These are phyloP conservation scores for Arachis hypogaea DNA, from an alignment of 306 rosid species.

Conservation along the genomic window DNA sequence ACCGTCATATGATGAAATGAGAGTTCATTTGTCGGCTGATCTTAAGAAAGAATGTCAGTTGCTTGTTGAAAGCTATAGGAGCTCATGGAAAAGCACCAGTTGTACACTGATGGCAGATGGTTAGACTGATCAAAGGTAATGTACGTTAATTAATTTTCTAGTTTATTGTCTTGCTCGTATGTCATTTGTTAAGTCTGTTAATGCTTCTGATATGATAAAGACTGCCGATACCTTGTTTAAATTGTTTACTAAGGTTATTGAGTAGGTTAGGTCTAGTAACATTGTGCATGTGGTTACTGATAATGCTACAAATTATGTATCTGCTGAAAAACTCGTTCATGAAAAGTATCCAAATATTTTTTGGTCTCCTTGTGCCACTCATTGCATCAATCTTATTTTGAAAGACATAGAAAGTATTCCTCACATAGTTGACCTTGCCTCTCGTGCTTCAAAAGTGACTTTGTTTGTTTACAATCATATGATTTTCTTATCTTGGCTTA, in stretches of 20 bases:
- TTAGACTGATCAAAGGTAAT: no score
- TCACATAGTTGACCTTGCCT: no score
- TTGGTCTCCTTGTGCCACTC: neutral
- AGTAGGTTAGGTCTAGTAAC: no score
- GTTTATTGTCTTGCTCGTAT: neutral
- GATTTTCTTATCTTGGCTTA: neutral
- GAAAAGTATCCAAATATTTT: no score
- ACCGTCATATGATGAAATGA: neutral
- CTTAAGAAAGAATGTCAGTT: neutral
- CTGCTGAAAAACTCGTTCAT: no score
- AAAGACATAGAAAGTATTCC: neutral
- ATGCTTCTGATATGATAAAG: neutral
- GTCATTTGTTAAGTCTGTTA: neutral
- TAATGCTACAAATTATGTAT: no score
- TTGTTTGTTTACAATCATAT: neutral
- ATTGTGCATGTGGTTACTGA: no score
- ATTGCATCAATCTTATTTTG: neutral
- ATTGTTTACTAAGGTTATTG: neutral
- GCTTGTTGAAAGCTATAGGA: neutral
- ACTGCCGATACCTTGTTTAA: neutral
- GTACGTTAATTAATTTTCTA: neutral
- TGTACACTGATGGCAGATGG: neutral
- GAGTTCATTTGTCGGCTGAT: conserved; percentile 5
- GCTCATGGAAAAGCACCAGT: neutral
- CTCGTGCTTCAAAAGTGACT: no score